Evolutionary conservation across 306 rosid genomes (phyloP).

Genomic region (Quercus engelmannii): DNA sequence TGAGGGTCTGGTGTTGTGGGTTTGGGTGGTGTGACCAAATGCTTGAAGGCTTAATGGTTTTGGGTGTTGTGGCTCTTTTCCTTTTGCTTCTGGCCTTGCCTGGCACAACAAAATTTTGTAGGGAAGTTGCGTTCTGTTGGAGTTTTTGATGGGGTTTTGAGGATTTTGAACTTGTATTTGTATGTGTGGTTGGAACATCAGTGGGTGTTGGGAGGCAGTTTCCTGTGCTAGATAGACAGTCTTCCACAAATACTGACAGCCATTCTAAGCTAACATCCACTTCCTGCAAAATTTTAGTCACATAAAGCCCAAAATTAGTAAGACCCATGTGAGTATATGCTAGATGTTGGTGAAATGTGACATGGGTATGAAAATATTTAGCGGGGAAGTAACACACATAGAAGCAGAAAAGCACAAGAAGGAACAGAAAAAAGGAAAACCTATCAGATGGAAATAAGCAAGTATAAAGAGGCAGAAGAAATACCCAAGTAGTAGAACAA

Average conservation of each 20-base stretch:
- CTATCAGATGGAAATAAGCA: background rate
- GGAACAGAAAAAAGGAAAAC: background rate
- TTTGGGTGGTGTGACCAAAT: slow-evolving; percentile 34
- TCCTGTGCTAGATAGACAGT: slow-evolving; percentile 59
- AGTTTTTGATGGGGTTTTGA: slow-evolving; percentile 28
- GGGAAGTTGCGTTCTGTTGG: slow-evolving; percentile 21
- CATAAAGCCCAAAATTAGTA: slow-evolving; percentile 8
- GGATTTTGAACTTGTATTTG: slow-evolving; percentile 28
- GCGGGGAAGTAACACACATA: slow-evolving; percentile 1
- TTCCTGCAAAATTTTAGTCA: slow-evolving; percentile 35
- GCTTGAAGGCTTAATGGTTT: slow-evolving; percentile 34
- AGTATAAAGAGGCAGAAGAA: slow-evolving; percentile 4
- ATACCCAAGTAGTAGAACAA: background rate
- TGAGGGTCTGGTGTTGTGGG: slow-evolving; percentile 34
- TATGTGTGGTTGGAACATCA: slow-evolving; percentile 12
- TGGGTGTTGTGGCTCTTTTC: slow-evolving; percentile 44
- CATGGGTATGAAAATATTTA: background rate
- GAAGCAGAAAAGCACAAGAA: slow-evolving; percentile 5
- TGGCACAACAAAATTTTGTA: slow-evolving; percentile 42
- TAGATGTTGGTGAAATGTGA: background rate
- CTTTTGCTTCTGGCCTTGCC: slow-evolving; percentile 82
- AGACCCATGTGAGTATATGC: background rate
- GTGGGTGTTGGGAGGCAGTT: slow-evolving; percentile 44
- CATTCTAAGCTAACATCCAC: slow-evolving; percentile 68
- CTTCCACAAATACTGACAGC: slow-evolving; percentile 73